Evolutionary conservation across 2,329 filamentous ascomycete species (phyloP).

Genomic region (Fusarium sp.): DNA sequence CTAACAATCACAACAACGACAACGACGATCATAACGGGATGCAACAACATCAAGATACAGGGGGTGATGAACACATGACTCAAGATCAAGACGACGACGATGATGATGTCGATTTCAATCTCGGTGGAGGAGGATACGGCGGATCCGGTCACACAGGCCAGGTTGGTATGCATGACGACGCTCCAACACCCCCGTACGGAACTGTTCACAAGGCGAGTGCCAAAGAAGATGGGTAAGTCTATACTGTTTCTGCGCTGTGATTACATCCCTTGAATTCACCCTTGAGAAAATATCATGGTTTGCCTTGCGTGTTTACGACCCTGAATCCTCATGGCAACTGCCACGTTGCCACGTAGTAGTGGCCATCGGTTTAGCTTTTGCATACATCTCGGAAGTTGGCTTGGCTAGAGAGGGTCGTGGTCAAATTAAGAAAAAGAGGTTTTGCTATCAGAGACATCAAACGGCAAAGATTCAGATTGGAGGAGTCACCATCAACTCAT

Average conservation of each 20-base stretch:
- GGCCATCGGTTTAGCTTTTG: conserved; percentile 36
- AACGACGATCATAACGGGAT: conserved; percentile 38
- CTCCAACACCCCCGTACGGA: conserved; percentile 50
- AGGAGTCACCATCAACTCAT: conserved; percentile 39
- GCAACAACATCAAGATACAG: conserved; percentile 37
- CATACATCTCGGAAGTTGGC: conserved; percentile 43
- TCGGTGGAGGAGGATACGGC: conserved; percentile 57
- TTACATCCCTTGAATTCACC: conserved; percentile 30
- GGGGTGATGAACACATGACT: conserved; percentile 57
- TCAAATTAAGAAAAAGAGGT: conserved; percentile 44
- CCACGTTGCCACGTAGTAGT: conserved; percentile 34
- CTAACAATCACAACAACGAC: conserved; percentile 43
- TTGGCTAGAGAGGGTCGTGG: conserved; percentile 45
- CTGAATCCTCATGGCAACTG: conserved; percentile 37
- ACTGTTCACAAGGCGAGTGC: conserved; percentile 72
- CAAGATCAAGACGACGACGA: conserved; percentile 63
- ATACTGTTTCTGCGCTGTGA: conserved; percentile 39
- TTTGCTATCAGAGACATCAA: conserved; percentile 41
- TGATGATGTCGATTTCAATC: conserved; percentile 69
- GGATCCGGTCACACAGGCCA: conserved; percentile 49
- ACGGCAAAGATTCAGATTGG: conserved; percentile 42
- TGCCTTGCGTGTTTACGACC: conserved; percentile 21
- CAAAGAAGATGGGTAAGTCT: conserved; percentile 60
- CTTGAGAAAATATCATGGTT: conserved; percentile 21
- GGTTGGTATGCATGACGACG: conserved; percentile 46